Percentiles rank a stretch among this genome's conserved stretches.
phyloP scores from a whole-genome alignment of 345 rosid genomes.

The Linum usitatissimum region DNA sequence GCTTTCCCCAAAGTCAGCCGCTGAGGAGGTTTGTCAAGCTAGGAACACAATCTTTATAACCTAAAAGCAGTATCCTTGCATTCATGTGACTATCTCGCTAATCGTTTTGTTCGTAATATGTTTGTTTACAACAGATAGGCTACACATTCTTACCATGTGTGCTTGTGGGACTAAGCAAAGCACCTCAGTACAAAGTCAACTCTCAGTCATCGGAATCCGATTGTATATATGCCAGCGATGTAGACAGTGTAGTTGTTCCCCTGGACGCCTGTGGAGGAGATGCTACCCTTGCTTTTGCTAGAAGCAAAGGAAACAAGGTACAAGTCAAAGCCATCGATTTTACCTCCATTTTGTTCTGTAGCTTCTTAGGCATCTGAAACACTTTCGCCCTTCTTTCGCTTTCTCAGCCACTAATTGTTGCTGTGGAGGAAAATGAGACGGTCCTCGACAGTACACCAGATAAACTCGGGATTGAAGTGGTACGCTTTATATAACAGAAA shows the following conservation, averaged over 20 bases:
- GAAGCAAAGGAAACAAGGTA: slow-evolving; percentile 32
- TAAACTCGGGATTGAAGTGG: slow-evolving; percentile 42
- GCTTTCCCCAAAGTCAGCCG: slow-evolving; percentile 56
- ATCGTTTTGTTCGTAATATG: not conserved
- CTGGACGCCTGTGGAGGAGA: slow-evolving; percentile 50
- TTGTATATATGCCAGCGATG: slow-evolving; percentile 36
- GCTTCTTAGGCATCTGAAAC: not conserved
- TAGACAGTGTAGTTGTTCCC: slow-evolving; percentile 50
- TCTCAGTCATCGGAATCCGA: slow-evolving; percentile 21
- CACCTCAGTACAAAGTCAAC: slow-evolving; percentile 37
- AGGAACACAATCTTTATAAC: not conserved
- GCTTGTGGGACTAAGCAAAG: slow-evolving; percentile 49
- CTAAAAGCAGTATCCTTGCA: not conserved
- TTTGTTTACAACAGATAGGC: slow-evolving; percentile 29
- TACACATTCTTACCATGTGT: slow-evolving; percentile 56
- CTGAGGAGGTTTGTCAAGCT: slow-evolving; percentile 50
- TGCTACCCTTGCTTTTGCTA: slow-evolving; percentile 49
- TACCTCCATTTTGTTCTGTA: not conserved
- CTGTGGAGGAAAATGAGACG: slow-evolving; percentile 56
- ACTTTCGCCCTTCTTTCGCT: not conserved
- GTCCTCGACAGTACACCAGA: slow-evolving; percentile 47
- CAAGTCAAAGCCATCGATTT: not conserved
- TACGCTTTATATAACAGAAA: slow-evolving; percentile 7
- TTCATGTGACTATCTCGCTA: not conserved
- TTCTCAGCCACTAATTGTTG: slow-evolving; percentile 38